Base-by-base conservation (phyloP, 2,329 filamentous ascomycete species). In the Xylaria polymorpha region DNA sequence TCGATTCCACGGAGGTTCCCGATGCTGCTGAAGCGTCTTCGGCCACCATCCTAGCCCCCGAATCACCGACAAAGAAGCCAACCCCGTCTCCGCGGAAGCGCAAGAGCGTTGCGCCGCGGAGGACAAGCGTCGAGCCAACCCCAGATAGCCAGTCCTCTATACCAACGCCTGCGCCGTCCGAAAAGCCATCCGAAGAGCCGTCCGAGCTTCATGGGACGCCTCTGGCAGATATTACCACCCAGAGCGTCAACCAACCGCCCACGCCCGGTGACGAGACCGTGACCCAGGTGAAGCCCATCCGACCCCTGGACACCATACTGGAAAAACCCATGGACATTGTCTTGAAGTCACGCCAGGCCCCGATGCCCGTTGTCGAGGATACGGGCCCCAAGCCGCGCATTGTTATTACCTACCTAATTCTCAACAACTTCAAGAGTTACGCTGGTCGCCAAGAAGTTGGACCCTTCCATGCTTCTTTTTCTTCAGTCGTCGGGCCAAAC, bases 381-480 rank as follows among this genome's bases (percentile, higher is more conserved):
- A 88, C 87, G 0, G 90, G 87, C 0, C 92, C 94, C 1, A 97
- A 94, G 79, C 85, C 94, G 61, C 92, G 96, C 62, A 94, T 96
- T 72, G 95, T 98, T 63, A 95, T 99, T 73, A 96, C 93, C 20
- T 94, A 97, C 78, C 85, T 99, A 58, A 90, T 97, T 68, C 86
- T 99, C 74, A 97, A 89, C 73, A 99, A 99, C 81, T 99, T 99
- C 88, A 99, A 99, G 84, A 98, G 95, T 83, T 99, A 99, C 79
- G 96, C 96, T 18, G 96, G 96, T 4, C 87, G 92, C 70, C 96
- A 99, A 80, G 92, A 97, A 81, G 96, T 99, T 68, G 96, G 96
- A 0, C 96, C 96, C 0, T 99, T 99, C 80, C 96, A 99, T 79
- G 88, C 93, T 1, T 99, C 96, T 0, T 99, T 99, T 82, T 98